A percentile compares a stretch with the other conserved stretches of the same genome.
phyloP scores from a whole-genome alignment of 148 eudicot species.

The Diospyros kaki region DNA sequence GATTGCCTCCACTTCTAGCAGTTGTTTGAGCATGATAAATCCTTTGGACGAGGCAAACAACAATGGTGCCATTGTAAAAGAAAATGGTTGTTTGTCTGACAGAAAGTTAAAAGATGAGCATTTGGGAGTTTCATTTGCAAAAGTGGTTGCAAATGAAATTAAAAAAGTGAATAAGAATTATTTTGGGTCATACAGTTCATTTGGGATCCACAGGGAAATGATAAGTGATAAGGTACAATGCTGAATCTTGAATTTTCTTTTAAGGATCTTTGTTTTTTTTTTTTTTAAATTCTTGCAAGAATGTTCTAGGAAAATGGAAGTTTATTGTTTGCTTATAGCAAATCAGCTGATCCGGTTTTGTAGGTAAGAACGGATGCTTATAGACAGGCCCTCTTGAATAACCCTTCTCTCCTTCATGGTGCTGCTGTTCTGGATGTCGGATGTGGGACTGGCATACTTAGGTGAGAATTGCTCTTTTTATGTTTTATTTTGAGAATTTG shows the following conservation, averaged over 20 bases:
- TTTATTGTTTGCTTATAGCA: background rate
- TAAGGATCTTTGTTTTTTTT: background rate
- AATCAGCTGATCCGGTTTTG: constrained; percentile 18
- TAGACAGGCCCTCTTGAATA: constrained; percentile 66
- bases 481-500: background rate
- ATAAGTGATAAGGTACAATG: constrained; percentile 84
- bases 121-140: constrained; percentile 28
- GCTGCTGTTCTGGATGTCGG: constrained; percentile 92
- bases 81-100: constrained; percentile 9
- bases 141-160: constrained; percentile 48
- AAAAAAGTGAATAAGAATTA: constrained; percentile 64
- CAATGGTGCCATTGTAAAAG: constrained; percentile 21
- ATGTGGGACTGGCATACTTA: constrained; percentile 95
- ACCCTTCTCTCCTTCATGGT: constrained; percentile 68
- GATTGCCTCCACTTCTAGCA: constrained; percentile 17
- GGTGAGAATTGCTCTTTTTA: constrained; percentile 36
- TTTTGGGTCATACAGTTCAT: constrained; percentile 90
- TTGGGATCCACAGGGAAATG: constrained; percentile 95
- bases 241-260: background rate
- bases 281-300: background rate
- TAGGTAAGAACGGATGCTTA: constrained; percentile 92
- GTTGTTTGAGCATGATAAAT: constrained; percentile 8
- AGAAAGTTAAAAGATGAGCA: constrained; percentile 20
- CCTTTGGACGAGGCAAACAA: constrained; percentile 20
- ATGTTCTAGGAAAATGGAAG: constrained; percentile 7